Percentiles rank a stretch among this genome's conserved stretches.
phyloP scores from a whole-genome alignment of 148 eudicot genomes.

The Silene latifolia region DNA sequence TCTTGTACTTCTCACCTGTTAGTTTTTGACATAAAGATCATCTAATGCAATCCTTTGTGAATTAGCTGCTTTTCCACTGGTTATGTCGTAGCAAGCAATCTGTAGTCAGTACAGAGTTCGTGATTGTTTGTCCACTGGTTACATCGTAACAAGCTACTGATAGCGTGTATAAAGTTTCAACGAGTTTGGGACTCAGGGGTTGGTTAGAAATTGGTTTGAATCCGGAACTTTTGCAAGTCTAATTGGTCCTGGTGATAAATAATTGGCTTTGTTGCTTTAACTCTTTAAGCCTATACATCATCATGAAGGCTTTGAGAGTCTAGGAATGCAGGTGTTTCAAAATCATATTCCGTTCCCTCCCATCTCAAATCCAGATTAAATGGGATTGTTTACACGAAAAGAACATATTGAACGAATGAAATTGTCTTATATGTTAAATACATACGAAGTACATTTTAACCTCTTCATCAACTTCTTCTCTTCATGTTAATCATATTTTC shows the following conservation, averaged over 20 bases:
- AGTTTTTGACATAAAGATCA: not conserved
- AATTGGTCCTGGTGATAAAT: not conserved
- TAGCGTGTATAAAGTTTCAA: too few species aligned
- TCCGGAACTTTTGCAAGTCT: not conserved
- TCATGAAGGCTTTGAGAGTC: not conserved
- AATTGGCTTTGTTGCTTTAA: not conserved
- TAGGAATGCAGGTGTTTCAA: too few species aligned
- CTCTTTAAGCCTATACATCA: not conserved
- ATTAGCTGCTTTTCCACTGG: not conserved
- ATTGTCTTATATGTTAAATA: not conserved
- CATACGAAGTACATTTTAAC: not conserved
- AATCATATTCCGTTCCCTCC: too few species aligned
- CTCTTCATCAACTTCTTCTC: not conserved
- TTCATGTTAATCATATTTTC: not conserved
- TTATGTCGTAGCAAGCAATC: not conserved
- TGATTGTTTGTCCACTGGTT: not conserved
- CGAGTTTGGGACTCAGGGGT: not conserved
- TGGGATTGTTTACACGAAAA: too few species aligned
- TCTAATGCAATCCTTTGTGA: not conserved
- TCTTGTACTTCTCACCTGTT: not conserved
- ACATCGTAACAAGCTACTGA: not conserved
- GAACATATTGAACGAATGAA: not conserved
- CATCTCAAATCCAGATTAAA: too few species aligned
- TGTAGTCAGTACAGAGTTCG: not conserved
- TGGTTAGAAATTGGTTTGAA: not conserved